phyloP scores from a whole-genome alignment of 2,329 filamentous ascomycete genomes.

The Xylariaceae sp. region DNA sequence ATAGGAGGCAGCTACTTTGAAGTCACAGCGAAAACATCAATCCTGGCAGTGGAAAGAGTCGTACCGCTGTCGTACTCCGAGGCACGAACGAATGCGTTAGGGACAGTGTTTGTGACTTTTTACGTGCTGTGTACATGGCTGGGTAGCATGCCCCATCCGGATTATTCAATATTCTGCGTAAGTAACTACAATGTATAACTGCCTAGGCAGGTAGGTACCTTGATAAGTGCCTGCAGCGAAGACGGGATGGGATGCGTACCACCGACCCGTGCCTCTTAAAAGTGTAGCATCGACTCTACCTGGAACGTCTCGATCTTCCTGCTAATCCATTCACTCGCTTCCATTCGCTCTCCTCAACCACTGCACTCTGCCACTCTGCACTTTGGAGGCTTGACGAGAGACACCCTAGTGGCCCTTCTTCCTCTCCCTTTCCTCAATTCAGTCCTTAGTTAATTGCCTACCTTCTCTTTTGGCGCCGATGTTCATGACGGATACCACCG shows the following conservation, averaged over 20 bases:
- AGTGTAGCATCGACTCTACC: neutral
- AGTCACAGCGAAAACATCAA: no score
- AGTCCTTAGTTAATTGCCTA: neutral
- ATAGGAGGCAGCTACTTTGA: no score
- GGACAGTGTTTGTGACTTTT: no score
- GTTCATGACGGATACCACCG: slow-evolving; percentile 8
- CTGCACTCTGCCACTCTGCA: neutral
- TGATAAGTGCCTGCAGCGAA: no score
- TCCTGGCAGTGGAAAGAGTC: no score
- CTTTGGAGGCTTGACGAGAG: neutral
- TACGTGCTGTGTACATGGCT: no score
- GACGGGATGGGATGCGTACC: neutral
- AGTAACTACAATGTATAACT: neutral
- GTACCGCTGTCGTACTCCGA: no score
- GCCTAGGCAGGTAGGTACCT: no score
- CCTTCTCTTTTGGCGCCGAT: neutral
- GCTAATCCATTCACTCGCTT: neutral
- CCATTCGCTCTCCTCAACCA: neutral
- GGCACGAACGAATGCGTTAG: no score
- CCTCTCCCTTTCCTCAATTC: neutral
- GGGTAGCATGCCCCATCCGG: no score
- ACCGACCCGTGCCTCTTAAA: neutral
- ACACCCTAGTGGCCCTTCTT: neutral
- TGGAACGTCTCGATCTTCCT: neutral
- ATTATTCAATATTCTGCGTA: neutral